Base-by-base conservation (phyloP, 1,139 yeast genomes). In the Pichia sp. region DNA sequence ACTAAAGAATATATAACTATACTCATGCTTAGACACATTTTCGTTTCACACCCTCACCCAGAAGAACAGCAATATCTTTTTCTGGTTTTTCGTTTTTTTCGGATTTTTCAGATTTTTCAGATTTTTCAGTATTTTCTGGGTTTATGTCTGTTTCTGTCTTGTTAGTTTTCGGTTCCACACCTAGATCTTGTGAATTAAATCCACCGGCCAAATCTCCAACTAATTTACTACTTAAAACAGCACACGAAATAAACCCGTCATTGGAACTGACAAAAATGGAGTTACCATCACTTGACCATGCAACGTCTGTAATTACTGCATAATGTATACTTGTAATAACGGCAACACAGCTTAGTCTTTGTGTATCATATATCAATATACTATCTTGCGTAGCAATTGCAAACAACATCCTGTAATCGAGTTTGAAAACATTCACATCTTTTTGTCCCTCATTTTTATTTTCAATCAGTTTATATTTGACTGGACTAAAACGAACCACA, bases 351-450 rank as follows among this genome's bases (percentile, higher is more conserved):
- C 73, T 66, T 30, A 73, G 61, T 37, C 73, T 72, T 53, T 80
- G 85, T 0, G 97, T 90, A 55, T 88, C 95, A 65, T 88, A 94
- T 2, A 94, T 68, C 13, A 85, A 63, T 12, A 92, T 82, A n/a
- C 92, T 76, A 60, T 88, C 96, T 50, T 87, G 89, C 0, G 97
- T 90, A 0, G 97, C 97, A 27, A 94, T 84, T 0, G 97, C 98
- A 68, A 86, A 90, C 0, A 90, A 68, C 79, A 92, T 77, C 51
- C 87, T 76, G 60, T 92, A 89, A 0, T 86, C 84, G 39, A 88
- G 67, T 6, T 70, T 67, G 55, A 84, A 77, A 15, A 73, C 68
- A n/a, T 40, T 41, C 4, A 18, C 11, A 18, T 32, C 35, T n/a
- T 11, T 20, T 7, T n/a, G 11, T 16, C 16, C 13, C 15, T 11